Percentiles rank a stretch among this genome's conserved stretches.
Evolutionary conservation across 148 eudicot genomes (phyloP).

Genomic region (Silene conica): DNA sequence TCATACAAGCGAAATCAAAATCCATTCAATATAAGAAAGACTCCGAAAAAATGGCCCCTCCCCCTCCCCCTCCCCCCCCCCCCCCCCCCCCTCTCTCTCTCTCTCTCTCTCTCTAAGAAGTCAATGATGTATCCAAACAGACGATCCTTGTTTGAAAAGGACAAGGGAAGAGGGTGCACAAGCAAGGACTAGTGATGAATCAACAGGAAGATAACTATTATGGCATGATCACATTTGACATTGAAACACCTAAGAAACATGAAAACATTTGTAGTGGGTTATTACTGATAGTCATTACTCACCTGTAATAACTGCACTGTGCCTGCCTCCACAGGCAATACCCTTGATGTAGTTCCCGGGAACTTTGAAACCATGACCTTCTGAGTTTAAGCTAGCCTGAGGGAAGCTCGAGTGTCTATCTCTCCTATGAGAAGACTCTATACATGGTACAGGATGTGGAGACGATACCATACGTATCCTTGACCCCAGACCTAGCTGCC

Average conservation of each 20-base stretch:
- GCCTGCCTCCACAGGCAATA: constrained; percentile 97
- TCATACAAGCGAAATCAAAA: background rate
- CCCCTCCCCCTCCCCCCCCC: background rate
- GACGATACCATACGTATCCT: constrained; percentile 94
- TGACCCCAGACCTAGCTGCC: constrained; percentile 91
- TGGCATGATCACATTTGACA: background rate
- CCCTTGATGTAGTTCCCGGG: constrained; percentile 81
- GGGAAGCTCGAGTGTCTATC: constrained; percentile 46
- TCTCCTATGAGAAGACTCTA: constrained; percentile 56
- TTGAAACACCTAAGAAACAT: background rate
- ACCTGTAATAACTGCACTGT: constrained; percentile 96
- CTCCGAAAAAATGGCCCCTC: background rate
- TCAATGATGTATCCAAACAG: background rate
- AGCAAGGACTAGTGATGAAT: background rate
- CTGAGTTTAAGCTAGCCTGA: constrained; percentile 41
- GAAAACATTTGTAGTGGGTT: background rate
- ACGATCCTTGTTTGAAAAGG: background rate
- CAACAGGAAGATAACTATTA: background rate
- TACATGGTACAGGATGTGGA: constrained; percentile 89
- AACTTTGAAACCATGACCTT: constrained; percentile 57
- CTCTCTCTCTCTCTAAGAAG: background rate
- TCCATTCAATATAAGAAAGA: background rate
- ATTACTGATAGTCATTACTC: constrained; percentile 10
- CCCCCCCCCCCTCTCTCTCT: background rate
- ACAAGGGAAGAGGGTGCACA: background rate